Evolutionary conservation across 805 yeast genomes (phyloP).

Genomic region (Candida namnaoensis): DNA sequence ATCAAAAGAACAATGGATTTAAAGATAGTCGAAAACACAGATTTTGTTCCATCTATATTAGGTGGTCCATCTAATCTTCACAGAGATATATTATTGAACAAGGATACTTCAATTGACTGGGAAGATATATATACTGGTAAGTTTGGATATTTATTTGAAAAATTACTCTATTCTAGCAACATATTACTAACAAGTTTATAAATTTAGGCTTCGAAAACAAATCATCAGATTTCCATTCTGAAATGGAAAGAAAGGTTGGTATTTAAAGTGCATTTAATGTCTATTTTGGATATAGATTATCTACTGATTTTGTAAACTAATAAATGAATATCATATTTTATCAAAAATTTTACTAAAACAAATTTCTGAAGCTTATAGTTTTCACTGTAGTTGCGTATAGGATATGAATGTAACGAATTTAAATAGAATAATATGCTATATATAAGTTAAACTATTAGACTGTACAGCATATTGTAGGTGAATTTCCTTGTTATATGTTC

Average conservation of each 20-base stretch:
- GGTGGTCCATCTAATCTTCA: slow-evolving; percentile 59
- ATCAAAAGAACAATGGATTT: slow-evolving; percentile 87
- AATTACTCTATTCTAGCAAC: no score
- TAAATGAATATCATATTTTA: no score
- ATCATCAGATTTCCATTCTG: slow-evolving; percentile 56
- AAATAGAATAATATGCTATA: no score
- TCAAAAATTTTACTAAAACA: no score
- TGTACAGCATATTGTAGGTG: no score
- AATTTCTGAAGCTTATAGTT: no score
- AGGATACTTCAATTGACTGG: slow-evolving; percentile 80
- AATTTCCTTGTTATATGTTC: no score
- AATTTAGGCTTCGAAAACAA: slow-evolving; percentile 29
- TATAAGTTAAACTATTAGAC: no score
- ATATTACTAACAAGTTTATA: slow-evolving; percentile 5
- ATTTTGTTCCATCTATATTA: slow-evolving; percentile 54
- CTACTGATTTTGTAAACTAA: no score
- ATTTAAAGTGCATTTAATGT: background rate
- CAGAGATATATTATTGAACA: slow-evolving; percentile 69
- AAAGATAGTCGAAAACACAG: slow-evolving; percentile 58
- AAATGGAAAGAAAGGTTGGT: slow-evolving; percentile 54
- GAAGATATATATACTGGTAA: slow-evolving; percentile 74
- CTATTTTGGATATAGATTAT: background rate
- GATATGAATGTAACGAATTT: no score
- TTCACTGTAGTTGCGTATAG: no score
- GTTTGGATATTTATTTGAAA: slow-evolving; percentile 3